Conservation (phyloP, 2,329 filamentous ascomycete genomes). For the Periglandula ipomoeae region DNA sequence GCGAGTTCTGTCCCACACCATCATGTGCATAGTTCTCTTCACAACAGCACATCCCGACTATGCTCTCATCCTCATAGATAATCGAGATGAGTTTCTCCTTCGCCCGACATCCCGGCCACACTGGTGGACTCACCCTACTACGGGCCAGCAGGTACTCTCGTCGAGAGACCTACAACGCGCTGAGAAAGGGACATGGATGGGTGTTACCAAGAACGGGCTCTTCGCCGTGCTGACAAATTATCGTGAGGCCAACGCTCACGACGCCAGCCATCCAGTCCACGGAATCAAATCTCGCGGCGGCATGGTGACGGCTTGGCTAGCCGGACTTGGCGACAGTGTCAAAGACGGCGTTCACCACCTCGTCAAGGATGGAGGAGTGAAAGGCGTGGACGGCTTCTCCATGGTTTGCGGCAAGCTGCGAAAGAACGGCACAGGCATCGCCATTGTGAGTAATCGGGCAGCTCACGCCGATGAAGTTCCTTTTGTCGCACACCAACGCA, state of each 20-base stretch:
- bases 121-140: conserved; percentile 47
- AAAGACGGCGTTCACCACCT: conserved; percentile 42
- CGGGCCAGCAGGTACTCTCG: conserved; percentile 42
- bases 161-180: conserved; percentile 52
- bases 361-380: conserved; percentile 42
- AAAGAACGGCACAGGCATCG: conserved; percentile 40
- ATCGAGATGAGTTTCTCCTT: conserved; percentile 65
- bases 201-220: conserved; percentile 49
- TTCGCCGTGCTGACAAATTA: conserved; percentile 61
- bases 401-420: conserved; percentile 55
- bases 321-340: conserved; percentile 35
- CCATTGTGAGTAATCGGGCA: conserved; percentile 54
- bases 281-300: conserved; percentile 50
- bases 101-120: conserved; percentile 54
- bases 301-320: conserved; percentile 56
- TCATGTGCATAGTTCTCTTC: conserved; percentile 70
- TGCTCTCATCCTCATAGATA: conserved; percentile 65
- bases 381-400: conserved; percentile 57
- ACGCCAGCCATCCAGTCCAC: conserved; percentile 42
- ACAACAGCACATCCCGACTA: conserved; percentile 70
- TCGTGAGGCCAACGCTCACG: conserved; percentile 42
- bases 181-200: conserved; percentile 58
- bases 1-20: background rate
- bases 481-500: conserved; percentile 43
- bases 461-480: conserved; percentile 45